Base-by-base conservation (phyloP, 306 rosid species). In the Castanospermum australe region DNA sequence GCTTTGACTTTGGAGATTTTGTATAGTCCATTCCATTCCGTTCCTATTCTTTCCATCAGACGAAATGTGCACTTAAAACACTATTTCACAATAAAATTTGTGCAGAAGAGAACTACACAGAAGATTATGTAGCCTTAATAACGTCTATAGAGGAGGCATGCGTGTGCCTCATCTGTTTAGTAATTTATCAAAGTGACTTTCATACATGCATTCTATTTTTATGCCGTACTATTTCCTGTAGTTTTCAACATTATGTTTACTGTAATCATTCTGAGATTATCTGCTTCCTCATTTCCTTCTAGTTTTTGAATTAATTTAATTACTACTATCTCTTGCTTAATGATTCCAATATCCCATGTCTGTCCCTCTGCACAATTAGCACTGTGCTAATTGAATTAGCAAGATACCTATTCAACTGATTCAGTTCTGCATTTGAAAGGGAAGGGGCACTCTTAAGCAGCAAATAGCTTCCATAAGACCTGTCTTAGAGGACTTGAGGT, bases 381-480 rank as follows among this genome's bases (percentile, higher is more conserved):
- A 71, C 13, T 45, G 21, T 60, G 25, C 56, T 51, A 15, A 60
- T 78, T 68, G 48, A 77, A 60, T 85, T 14, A 4, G 60, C 63
- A 8, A 63, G 35, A 69, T 67, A 24, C 36, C 32, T 76, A 33
- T 68, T 85, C 30, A 78, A 32, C 67, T 82, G 73, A 71, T 79
- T 65, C 42, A 28, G 18, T 81, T 76, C 67, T 81, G 6, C 38
- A 51, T 84, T 86, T 84, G 85, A 85, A 65, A 92, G 97, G 94
- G 89, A 61, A 81, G 84, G 73, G 95, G 94, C 32, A 74, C 97
- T 38, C 89, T 94, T 21, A 89, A 85, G 87, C 92, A 91, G 88
- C 95, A 89, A 67, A 45, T 94, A 42, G 85, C 88, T 44, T 56
- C 82, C 18, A 38, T 90, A 8, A 83, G 83, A 83, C 98, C 94